phyloP scores from a whole-genome alignment of 2,329 filamentous ascomycete genomes.

The Hypoxylon sp. region DNA sequence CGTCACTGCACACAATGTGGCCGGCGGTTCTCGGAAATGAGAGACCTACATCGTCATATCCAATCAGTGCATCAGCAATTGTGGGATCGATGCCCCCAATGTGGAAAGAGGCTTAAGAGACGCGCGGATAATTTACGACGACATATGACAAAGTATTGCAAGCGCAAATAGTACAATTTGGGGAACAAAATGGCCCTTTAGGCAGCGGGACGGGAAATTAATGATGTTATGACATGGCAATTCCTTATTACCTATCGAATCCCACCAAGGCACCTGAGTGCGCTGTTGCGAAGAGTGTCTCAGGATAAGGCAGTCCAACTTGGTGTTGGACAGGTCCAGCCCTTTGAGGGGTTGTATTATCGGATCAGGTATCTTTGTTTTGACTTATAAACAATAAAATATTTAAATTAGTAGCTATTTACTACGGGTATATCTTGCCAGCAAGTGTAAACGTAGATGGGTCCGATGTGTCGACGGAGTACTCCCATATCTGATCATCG shows the following conservation, averaged over 20 bases:
- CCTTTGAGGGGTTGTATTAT: too few species aligned
- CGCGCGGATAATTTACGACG: conserved; percentile 36
- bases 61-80: conserved; percentile 30
- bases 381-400: neutral
- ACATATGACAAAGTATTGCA: conserved; percentile 35
- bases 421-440: conserved; percentile 44
- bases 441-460: conserved; percentile 41
- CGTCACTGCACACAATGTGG: conserved; percentile 29
- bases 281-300: too few species aligned
- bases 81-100: conserved; percentile 24
- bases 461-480: conserved; percentile 35
- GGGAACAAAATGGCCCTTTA: neutral
- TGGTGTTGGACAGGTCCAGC: too few species aligned
- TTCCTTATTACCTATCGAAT: too few species aligned
- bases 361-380: neutral
- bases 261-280: too few species aligned
- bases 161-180: conserved; percentile 8
- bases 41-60: conserved; percentile 36
- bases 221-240: neutral
- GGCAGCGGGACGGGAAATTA: neutral
- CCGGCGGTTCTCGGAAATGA: conserved; percentile 26
- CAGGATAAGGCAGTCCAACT: neutral
- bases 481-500: conserved; percentile 45
- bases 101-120: conserved; percentile 25
- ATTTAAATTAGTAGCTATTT: neutral